These are phyloP conservation scores for Cercophora samala DNA, from an alignment of 495 filamentous ascomycete species.

Conservation along the genomic window DNA sequence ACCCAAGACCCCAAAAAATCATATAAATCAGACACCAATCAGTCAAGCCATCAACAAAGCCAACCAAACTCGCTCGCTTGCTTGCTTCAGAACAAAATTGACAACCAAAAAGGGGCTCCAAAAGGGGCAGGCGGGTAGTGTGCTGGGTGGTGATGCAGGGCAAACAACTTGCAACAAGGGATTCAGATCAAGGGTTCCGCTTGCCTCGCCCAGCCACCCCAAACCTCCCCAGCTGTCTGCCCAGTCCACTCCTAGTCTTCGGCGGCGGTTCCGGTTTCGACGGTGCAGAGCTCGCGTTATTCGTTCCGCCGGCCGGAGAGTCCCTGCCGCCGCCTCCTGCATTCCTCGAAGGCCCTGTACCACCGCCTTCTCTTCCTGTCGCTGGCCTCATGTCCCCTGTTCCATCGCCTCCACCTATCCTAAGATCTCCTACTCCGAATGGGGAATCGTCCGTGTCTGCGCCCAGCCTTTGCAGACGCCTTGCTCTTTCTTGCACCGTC, in stretches of 20 bases:
- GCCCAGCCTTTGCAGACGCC: constrained; percentile 44
- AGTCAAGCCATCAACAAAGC: background rate
- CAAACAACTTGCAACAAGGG: constrained; percentile 12
- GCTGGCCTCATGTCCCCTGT: constrained; percentile 39
- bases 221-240: constrained; percentile 65
- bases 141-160: background rate
- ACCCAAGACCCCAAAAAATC: constrained; percentile 1
- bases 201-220: constrained; percentile 59
- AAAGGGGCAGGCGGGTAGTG: background rate
- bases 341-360: constrained; percentile 37
- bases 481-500: constrained; percentile 75
- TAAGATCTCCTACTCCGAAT: constrained; percentile 38
- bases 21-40: constrained; percentile 4
- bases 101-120: constrained; percentile 12
- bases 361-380: constrained; percentile 24
- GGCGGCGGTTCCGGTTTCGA: constrained; percentile 37
- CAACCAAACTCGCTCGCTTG: constrained; percentile 1
- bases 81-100: constrained; percentile 7
- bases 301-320: constrained; percentile 9
- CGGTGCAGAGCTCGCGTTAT: constrained; percentile 17
- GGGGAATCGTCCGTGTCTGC: constrained; percentile 42
- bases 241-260: constrained; percentile 62
- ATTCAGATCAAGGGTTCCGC: constrained; percentile 34
- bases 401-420: constrained; percentile 43
- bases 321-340: constrained; percentile 21